These are phyloP conservation scores for Acmispon strigosus DNA, from an alignment of 306 rosid species.

Conservation along the genomic window DNA sequence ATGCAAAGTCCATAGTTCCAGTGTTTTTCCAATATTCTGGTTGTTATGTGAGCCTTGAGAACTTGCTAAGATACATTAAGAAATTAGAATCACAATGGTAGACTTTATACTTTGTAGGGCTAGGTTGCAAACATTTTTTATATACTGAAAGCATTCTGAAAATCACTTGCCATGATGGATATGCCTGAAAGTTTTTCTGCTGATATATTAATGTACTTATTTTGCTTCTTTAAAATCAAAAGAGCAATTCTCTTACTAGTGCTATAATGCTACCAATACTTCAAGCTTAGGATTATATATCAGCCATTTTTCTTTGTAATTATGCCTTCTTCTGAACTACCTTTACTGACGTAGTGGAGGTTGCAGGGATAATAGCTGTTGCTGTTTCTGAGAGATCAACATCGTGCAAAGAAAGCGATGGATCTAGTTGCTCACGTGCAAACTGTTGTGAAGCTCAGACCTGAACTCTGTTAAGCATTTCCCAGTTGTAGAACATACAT, in stretches of 20 bases:
- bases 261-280: no score
- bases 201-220: no score
- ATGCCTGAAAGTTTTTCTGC: no score
- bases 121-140: background rate
- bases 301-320: background rate
- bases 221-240: no score
- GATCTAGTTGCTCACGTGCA: background rate
- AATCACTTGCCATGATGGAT: background rate
- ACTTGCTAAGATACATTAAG: no score
- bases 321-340: slow-evolving; percentile 10
- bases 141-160: no score
- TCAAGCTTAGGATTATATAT: background rate
- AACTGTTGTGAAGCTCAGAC: background rate
- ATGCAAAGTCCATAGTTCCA: no score
- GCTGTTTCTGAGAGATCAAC: slow-evolving; percentile 10
- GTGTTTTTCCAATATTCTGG: no score
- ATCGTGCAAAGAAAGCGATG: background rate
- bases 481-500: background rate
- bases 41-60: no score
- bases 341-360: background rate
- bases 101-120: no score
- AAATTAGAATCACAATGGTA: no score
- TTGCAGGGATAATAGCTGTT: background rate
- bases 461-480: background rate
- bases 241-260: no score